These are phyloP conservation scores for Eimeria maxima DNA, from an alignment of 169 alveolate genomes.

Conservation along the genomic window DNA sequence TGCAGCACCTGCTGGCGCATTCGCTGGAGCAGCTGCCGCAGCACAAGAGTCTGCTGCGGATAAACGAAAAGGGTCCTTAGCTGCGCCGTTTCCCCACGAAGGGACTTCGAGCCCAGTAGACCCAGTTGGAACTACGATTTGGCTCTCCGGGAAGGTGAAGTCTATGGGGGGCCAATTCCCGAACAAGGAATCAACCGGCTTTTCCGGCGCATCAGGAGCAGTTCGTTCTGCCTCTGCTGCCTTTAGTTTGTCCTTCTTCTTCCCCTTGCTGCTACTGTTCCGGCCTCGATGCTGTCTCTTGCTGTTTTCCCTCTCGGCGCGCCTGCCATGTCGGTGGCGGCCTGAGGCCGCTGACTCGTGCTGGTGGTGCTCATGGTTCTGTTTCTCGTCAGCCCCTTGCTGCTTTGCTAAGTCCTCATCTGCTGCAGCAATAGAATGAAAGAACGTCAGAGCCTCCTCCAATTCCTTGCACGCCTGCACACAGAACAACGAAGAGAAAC, in stretches of 20 bases:
- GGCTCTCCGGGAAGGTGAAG: background rate
- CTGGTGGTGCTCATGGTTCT: background rate
- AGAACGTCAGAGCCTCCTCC: slow-evolving; percentile 42
- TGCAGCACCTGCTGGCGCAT: slow-evolving; percentile 1
- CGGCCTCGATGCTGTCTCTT: slow-evolving; percentile 33
- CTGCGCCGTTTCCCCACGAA: slow-evolving; percentile 29
- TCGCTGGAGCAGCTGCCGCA: slow-evolving; percentile 1
- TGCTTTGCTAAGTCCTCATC: slow-evolving; percentile 69
- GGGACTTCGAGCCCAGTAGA: background rate
- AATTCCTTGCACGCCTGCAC: slow-evolving; percentile 77
- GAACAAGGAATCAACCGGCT: slow-evolving; percentile 6
- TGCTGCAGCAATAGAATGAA: slow-evolving; percentile 62
- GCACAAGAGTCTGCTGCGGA: background rate
- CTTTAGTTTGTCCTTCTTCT: slow-evolving; percentile 16
- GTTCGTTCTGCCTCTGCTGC: slow-evolving; percentile 5
- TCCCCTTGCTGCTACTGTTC: slow-evolving; percentile 42
- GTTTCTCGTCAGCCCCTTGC: slow-evolving; percentile 10
- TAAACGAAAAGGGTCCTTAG: background rate
- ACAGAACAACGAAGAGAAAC: background rate
- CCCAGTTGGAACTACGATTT: background rate
- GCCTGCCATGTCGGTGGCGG: slow-evolving; percentile 15
- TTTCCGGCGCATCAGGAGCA: slow-evolving; percentile 42
- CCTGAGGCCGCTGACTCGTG: background rate
- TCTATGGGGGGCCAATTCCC: slow-evolving; percentile 53
- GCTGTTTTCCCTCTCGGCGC: slow-evolving; percentile 32